Evolutionary conservation across 768 basidiomycete species (phyloP).

Genomic region (Gyrodon lividus): DNA sequence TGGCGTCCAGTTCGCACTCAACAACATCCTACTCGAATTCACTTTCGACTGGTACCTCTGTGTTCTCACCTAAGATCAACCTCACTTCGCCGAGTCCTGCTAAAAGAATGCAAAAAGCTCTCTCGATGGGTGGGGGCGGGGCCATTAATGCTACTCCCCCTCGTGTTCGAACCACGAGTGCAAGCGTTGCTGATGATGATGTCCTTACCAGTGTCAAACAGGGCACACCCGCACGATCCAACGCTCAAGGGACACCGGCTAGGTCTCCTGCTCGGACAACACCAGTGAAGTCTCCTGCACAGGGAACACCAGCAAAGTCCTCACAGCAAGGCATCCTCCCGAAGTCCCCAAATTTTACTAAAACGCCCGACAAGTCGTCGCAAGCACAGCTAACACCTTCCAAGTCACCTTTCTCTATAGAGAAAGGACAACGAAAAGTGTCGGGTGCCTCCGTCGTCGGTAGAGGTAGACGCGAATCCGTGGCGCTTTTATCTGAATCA

Average conservation of each 20-base stretch:
- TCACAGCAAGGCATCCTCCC: constrained; percentile 18
- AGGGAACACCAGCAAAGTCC: constrained; percentile 21
- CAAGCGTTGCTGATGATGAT: constrained; percentile 2
- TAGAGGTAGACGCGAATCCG: constrained; percentile 16
- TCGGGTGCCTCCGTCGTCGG: constrained; percentile 17
- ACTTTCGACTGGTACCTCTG: constrained; percentile 19
- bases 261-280: constrained; percentile 18
- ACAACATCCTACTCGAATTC: constrained; percentile 29
- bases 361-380: constrained; percentile 21
- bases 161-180: constrained; percentile 19
- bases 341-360: constrained; percentile 22
- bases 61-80: constrained; percentile 36
- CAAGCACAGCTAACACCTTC: constrained; percentile 21
- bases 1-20: constrained; percentile 12
- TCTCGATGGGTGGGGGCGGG: constrained; percentile 24
- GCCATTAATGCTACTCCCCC: constrained; percentile 2
- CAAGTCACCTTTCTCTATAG: constrained; percentile 16
- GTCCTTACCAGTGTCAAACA: constrained; percentile 12
- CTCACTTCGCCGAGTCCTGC: constrained; percentile 41
- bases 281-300: constrained; percentile 16
- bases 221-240: constrained; percentile 13
- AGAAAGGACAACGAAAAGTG: constrained; percentile 20
- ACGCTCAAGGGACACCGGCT: constrained; percentile 13
- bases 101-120: constrained; percentile 27
- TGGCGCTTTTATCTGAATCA: constrained; percentile 19